Evolutionary conservation across 2,329 filamentous ascomycete species (phyloP).

Genomic region (Epichloe aotearoae): DNA sequence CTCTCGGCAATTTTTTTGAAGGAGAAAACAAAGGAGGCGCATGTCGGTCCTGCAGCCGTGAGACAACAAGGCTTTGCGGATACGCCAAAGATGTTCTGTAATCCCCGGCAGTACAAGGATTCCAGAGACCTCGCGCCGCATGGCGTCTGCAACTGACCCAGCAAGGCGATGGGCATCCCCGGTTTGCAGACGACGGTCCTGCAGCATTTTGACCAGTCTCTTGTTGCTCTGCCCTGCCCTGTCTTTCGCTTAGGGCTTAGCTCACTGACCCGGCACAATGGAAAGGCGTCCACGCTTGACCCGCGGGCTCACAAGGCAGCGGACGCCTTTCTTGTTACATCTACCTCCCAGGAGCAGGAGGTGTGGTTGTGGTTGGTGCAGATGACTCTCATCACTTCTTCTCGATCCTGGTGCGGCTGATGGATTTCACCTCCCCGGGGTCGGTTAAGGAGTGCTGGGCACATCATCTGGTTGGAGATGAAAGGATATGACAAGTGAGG

Average conservation of each 20-base stretch:
- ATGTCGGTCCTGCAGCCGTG: not conserved
- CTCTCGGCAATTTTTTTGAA: not conserved
- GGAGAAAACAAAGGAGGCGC: not conserved
- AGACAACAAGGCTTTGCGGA: not conserved
- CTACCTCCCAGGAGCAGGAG: not conserved
- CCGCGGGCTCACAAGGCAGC: not conserved
- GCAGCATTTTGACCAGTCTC: too few species aligned
- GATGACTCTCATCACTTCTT: not conserved
- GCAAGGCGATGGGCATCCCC: not conserved
- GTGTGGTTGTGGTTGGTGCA: not conserved
- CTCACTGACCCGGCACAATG: not conserved
- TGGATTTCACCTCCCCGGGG: not conserved
- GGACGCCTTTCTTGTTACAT: not conserved
- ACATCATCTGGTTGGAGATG: not conserved
- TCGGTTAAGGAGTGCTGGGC: too few species aligned
- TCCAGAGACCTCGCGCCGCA: not conserved
- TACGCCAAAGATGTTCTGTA: not conserved
- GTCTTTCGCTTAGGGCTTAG: too few species aligned
- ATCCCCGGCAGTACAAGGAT: not conserved
- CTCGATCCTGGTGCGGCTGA: not conserved
- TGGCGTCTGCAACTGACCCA: conserved; percentile 2
- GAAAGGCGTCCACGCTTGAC: conserved; percentile 1
- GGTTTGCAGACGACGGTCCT: too few species aligned
- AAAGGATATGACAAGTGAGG: not conserved
- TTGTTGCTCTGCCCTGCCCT: too few species aligned